phyloP scores from a whole-genome alignment of 2,329 filamentous ascomycete species.

The Ramichloridium luteum region DNA sequence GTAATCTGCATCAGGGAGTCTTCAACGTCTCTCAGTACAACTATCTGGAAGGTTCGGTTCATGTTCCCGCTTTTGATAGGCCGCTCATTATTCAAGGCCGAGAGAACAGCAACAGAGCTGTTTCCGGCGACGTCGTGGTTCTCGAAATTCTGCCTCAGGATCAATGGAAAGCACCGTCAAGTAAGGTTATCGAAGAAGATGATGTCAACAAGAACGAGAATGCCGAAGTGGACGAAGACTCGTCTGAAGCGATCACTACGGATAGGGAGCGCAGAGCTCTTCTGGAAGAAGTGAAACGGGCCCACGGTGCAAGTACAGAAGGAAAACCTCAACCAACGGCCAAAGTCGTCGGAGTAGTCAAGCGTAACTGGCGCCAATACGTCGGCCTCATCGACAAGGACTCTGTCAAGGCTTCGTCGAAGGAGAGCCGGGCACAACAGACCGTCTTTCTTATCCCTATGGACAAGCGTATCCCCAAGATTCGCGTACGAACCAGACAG shows the following conservation, averaged over 20 bases:
- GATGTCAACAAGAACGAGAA: constrained; percentile 86
- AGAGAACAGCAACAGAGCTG: constrained; percentile 89
- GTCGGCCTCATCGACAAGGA: constrained; percentile 89
- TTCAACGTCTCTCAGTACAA: constrained; percentile 98
- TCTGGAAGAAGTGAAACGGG: constrained; percentile 81
- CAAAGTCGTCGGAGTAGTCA: constrained; percentile 80
- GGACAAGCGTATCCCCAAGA: constrained; percentile 97
- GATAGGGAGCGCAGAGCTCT: constrained; percentile 76
- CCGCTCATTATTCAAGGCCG: constrained; percentile 76
- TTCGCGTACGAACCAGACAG: constrained; percentile 81
- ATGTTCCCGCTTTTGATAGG: constrained; percentile 82
- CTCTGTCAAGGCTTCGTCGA: constrained; percentile 60
- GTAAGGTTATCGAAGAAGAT: constrained; percentile 92
- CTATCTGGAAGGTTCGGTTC: constrained; percentile 86
- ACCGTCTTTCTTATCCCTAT: constrained; percentile 92
- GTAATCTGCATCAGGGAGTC: constrained; percentile 80
- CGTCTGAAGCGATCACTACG: constrained; percentile 60
- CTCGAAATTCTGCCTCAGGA: constrained; percentile 87
- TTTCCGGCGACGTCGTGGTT: constrained; percentile 85
- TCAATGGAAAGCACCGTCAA: constrained; percentile 93
- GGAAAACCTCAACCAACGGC: constrained; percentile 79
- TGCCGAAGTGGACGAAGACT: constrained; percentile 73
- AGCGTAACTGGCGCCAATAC: constrained; percentile 95
- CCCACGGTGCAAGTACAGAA: constrained; percentile 64
- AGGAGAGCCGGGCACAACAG: constrained; percentile 73